Evolutionary conservation across 1,139 yeast genomes (phyloP).

Genomic region (Citeromyces siamensis): DNA sequence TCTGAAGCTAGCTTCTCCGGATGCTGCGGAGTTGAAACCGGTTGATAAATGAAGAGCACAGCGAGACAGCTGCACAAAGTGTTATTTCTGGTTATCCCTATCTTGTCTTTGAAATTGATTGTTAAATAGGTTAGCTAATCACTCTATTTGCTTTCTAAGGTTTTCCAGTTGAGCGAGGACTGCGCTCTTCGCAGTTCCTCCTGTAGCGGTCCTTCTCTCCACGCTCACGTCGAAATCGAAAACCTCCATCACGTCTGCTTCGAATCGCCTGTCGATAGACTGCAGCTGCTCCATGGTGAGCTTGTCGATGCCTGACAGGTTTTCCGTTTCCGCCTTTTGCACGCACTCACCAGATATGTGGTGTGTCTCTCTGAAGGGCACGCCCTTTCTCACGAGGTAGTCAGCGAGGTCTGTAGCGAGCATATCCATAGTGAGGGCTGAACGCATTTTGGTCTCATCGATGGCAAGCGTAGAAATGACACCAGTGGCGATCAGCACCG

Average conservation of each 20-base stretch:
- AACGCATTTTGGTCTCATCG: constrained; percentile 63
- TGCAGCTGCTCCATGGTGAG: constrained; percentile 68
- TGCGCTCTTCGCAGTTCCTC: constrained; percentile 95
- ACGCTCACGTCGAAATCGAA: constrained; percentile 90
- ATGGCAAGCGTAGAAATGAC: constrained; percentile 78
- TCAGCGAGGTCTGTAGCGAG: constrained; percentile 97
- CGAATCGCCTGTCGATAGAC: constrained; percentile 69
- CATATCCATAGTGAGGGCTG: constrained; percentile 96
- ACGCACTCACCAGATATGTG: constrained; percentile 98
- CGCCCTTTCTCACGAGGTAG: constrained; percentile 93
- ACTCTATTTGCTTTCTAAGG: constrained; percentile 16
- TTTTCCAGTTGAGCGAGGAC: constrained; percentile 56
- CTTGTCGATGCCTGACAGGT: constrained; percentile 71
- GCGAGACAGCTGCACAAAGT: no score
- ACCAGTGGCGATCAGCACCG: constrained; percentile 89
- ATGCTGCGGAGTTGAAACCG: no score
- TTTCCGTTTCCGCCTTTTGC: constrained; percentile 69
- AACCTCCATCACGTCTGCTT: constrained; percentile 65
- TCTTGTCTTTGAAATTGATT: no score
- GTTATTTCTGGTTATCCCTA: no score
- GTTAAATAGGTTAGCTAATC: background rate
- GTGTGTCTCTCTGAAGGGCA: constrained; percentile 98
- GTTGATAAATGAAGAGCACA: no score
- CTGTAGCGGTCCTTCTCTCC: constrained; percentile 92
- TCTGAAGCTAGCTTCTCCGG: background rate